Base-by-base conservation (phyloP, 768 basidiomycete genomes). In the Leccinum fibrillosum region DNA sequence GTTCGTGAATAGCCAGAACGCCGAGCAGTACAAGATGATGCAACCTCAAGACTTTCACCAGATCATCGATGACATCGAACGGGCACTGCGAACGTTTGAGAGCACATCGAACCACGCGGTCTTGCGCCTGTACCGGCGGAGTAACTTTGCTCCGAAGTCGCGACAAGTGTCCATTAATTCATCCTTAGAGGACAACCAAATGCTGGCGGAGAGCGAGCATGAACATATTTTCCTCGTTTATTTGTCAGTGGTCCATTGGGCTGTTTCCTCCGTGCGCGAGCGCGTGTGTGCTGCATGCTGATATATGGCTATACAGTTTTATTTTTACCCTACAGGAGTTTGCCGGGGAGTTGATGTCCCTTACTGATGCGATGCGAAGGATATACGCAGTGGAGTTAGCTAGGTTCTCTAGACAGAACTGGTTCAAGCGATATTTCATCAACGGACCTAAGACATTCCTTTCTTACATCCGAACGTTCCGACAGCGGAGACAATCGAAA, bases 251-350 rank as follows among this genome's bases (percentile, higher is more conserved):
- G 6, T 28, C 3, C 13, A 21, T 50, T 15, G 11, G 42, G 45
- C 34, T 42, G 3, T 56, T 56, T 25, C 12, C 11, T 44, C 42
- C 19, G 42, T 44, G 42, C 42, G 19, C 19, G 42, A 44, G 19
- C 42, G 42, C 42, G 7, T 17, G 17, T 50, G 17, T 17, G 8
- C 13, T 47, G 39, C 23, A 2, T 49, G 3, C 55, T 72, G 55
- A 71, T 44, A 49, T 13, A 49, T 28, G n/a, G 49, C 35, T 49
- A 26, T 50, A 25, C 61, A 97, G 94, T 77, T 98, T 96, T 74
- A 89, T 97, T 62, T 99, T 98, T 74, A 96, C 94, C 0, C 71
- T 98, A 47, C 94, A 99, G 73, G 97, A 98, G 69, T 98, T 98
- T 69, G 83, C 92, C 8, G 78, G 82, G 57, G 96, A 98, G 71